Evolutionary conservation across 2,329 filamentous ascomycete genomes (phyloP).

Genomic region (Paracamarosporium sp.): DNA sequence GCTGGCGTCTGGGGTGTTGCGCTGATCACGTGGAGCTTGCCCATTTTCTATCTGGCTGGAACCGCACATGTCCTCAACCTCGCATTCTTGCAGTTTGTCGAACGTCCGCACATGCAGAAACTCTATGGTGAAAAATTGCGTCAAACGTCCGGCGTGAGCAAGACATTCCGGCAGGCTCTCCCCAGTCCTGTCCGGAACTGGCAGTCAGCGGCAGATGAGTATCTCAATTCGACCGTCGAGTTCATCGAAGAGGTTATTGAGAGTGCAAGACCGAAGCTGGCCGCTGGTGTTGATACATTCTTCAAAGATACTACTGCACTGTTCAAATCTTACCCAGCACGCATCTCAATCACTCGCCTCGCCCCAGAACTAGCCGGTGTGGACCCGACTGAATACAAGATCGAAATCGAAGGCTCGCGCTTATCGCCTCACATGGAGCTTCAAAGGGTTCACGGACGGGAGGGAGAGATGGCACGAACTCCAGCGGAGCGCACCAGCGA

Average conservation of each 20-base stretch:
- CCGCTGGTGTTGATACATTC: slow-evolving; percentile 83
- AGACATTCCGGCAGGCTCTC: slow-evolving; percentile 85
- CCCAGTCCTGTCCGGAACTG: slow-evolving; percentile 83
- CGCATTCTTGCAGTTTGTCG: slow-evolving; percentile 88
- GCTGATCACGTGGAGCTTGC: slow-evolving; percentile 87
- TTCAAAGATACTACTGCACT: slow-evolving; percentile 86
- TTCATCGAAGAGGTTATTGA: slow-evolving; percentile 93
- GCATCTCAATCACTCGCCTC: slow-evolving; percentile 81
- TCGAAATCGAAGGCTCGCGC: slow-evolving; percentile 74
- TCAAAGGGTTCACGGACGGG: slow-evolving; percentile 73
- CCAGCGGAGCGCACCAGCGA: slow-evolving; percentile 66
- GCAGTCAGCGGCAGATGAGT: slow-evolving; percentile 85
- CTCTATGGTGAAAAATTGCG: slow-evolving; percentile 87
- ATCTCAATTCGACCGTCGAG: slow-evolving; percentile 84
- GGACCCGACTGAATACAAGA: slow-evolving; percentile 79
- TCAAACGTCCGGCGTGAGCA: slow-evolving; percentile 87
- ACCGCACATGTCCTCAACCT: slow-evolving; percentile 85
- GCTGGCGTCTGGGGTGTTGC: slow-evolving; percentile 96
- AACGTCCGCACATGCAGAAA: slow-evolving; percentile 98
- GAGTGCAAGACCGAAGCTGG: slow-evolving; percentile 81
- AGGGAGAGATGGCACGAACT: slow-evolving; percentile 72
- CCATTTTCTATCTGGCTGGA: slow-evolving; percentile 86
- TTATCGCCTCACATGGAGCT: slow-evolving; percentile 55
- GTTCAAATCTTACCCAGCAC: slow-evolving; percentile 87
- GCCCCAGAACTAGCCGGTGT: slow-evolving; percentile 81